Conservation (phyloP, 306 rosid genomes). For the Medicago arabica region DNA sequence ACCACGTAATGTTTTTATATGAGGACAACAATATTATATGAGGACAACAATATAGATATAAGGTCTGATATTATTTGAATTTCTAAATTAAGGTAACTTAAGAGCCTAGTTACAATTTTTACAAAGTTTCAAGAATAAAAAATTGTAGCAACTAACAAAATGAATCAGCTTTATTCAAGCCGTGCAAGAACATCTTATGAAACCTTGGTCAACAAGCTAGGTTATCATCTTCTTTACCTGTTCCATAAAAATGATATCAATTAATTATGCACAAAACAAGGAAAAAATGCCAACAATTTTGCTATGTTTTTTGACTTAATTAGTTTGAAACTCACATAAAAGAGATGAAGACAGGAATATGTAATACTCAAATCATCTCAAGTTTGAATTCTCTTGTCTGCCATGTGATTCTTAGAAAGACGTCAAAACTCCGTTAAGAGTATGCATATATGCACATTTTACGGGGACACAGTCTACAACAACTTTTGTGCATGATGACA, state of each 20-base stretch:
- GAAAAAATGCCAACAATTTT: background rate
- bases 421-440: constrained; percentile 63
- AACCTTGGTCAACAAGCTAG: constrained; percentile 55
- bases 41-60: no score
- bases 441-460: constrained; percentile 63
- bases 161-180: no score
- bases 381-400: constrained; percentile 69
- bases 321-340: constrained; percentile 2
- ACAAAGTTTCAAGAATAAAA: no score
- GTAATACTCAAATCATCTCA: constrained; percentile 51
- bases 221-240: constrained; percentile 76
- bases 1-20: no score
- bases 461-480: constrained; percentile 81
- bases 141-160: no score
- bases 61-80: no score
- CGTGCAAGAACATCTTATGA: background rate
- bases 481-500: constrained; percentile 74
- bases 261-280: background rate
- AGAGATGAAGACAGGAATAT: background rate
- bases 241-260: background rate
- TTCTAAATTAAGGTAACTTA: no score
- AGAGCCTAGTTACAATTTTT: no score
- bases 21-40: no score
- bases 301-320: background rate
- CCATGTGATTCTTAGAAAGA: constrained; percentile 69